These are phyloP conservation scores for Erysimum pusillum DNA, from an alignment of 441 rosid genomes.

Conservation along the genomic window DNA sequence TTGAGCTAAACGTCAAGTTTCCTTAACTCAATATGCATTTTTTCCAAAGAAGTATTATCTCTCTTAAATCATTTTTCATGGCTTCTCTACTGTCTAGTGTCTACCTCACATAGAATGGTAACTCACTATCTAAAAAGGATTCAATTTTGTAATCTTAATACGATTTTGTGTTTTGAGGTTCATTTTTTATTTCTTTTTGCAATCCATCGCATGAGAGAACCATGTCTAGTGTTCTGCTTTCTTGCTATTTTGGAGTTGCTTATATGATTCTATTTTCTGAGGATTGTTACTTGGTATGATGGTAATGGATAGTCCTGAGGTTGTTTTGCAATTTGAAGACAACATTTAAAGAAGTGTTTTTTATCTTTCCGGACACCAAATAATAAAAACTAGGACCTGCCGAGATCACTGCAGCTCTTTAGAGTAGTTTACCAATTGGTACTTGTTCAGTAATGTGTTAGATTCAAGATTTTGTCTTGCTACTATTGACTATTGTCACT, in stretches of 20 bases:
- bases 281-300: not conserved
- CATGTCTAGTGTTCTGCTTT: constrained; percentile 7
- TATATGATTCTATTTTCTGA: constrained; percentile 1
- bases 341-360: no score
- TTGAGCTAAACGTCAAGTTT: constrained; percentile 28
- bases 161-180: not conserved
- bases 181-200: not conserved
- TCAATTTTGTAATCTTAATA: not conserved
- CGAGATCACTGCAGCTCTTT: not conserved
- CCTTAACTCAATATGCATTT: constrained; percentile 17
- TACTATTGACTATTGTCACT: not conserved
- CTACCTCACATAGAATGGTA: not conserved
- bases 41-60: not conserved
- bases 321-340: not conserved
- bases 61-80: not conserved
- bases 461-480: not conserved
- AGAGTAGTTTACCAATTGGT: not conserved
- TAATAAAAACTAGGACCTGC: not conserved
- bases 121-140: not conserved
- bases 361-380: not conserved
- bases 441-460: constrained; percentile 1
- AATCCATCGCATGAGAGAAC: not conserved
- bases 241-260: constrained; percentile 26
- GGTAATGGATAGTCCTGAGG: not conserved
- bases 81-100: not conserved